These are phyloP conservation scores for Tilletia indica DNA, from an alignment of 1,284 basidiomycete genomes.

Conservation along the genomic window DNA sequence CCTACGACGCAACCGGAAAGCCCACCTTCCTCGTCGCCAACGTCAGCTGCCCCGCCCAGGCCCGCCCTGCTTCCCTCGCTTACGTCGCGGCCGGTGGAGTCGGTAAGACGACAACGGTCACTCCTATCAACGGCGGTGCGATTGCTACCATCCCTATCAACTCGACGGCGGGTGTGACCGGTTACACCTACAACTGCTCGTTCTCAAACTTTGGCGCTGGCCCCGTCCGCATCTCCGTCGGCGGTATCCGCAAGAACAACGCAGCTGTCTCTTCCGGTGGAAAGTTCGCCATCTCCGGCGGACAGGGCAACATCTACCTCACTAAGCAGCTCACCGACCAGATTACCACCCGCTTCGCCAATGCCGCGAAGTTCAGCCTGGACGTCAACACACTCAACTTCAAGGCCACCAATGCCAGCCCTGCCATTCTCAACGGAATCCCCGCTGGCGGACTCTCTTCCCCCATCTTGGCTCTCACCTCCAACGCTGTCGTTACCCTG, in stretches of 20 bases:
- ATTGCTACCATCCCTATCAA: neutral
- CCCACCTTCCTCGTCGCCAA: neutral
- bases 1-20: slow-evolving; percentile 4
- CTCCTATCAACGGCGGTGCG: neutral
- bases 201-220: slow-evolving; percentile 12
- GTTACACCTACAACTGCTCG: slow-evolving; percentile 9
- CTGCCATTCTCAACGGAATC: neutral
- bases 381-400: neutral
- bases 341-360: neutral
- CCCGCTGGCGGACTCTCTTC: neutral
- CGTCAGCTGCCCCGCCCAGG: slow-evolving; percentile 1
- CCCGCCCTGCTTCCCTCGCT: neutral
- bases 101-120: neutral
- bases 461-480: neutral
- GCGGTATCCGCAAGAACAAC: neutral
- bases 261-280: neutral
- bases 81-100: neutral
- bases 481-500: neutral
- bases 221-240: slow-evolving; percentile 14
- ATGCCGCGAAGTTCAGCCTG: neutral
- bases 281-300: neutral
- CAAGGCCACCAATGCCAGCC: neutral
- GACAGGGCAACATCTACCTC: slow-evolving; percentile 9
- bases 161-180: neutral
- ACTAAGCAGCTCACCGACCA: neutral